Evolutionary conservation across 495 filamentous ascomycete genomes (phyloP).

Genomic region (Filosporella fistucella): DNA sequence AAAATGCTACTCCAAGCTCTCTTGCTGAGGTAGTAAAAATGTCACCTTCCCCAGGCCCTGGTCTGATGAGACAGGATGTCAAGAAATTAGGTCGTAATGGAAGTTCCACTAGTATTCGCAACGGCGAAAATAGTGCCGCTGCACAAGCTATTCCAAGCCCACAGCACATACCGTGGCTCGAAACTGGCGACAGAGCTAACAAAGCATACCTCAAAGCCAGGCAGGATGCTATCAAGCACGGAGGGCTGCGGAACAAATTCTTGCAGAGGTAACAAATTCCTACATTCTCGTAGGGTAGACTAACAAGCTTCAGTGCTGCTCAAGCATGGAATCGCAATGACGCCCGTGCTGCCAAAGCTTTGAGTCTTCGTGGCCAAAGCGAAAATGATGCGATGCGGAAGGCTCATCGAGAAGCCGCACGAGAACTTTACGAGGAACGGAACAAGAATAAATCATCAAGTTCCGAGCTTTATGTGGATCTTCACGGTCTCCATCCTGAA

Average conservation of each 20-base stretch:
- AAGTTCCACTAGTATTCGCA: constrained; percentile 47
- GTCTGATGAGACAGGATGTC: constrained; percentile 38
- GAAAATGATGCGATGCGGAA: constrained; percentile 98
- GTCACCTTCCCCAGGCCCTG: constrained; percentile 70
- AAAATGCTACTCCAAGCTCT: constrained; percentile 66
- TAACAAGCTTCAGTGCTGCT: constrained; percentile 64
- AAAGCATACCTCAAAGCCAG: constrained; percentile 91
- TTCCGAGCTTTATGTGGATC: constrained; percentile 86
- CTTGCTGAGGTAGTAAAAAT: constrained; percentile 93
- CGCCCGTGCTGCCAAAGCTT: constrained; percentile 90
- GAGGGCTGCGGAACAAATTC: constrained; percentile 93
- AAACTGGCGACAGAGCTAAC: constrained; percentile 88
- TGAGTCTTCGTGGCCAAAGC: constrained; percentile 88
- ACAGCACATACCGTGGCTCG: constrained; percentile 93
- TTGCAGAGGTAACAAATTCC: constrained; percentile 71
- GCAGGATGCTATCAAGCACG: constrained; percentile 93
- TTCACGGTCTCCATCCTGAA: constrained; percentile 94
- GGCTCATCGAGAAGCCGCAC: constrained; percentile 91
- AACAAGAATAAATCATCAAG: constrained; percentile 62
- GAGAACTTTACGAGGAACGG: constrained; percentile 88
- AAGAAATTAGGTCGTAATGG: constrained; percentile 48
- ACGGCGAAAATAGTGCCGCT: constrained; percentile 73
- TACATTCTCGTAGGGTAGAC: constrained; percentile 1
- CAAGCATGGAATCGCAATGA: constrained; percentile 99
- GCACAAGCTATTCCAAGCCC: constrained; percentile 80